Base-by-base conservation (phyloP, 257 asterid genomes). In the Solanum virginianum region DNA sequence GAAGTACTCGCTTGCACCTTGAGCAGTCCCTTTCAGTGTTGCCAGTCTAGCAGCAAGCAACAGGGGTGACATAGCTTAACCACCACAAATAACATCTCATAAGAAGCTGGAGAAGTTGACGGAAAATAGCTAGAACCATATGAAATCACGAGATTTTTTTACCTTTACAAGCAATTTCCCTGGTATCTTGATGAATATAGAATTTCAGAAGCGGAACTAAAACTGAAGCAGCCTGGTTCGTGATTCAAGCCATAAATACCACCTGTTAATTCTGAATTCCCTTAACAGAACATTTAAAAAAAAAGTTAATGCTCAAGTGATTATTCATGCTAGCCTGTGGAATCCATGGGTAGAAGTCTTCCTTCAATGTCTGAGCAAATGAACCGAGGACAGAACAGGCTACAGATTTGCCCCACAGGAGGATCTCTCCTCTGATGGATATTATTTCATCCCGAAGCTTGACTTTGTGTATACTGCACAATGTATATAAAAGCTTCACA, bases 371-470 rank as follows among this genome's bases (percentile, higher is more conserved):
- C 3, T 94, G 92, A 41, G 99, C 98, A 90, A 94, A 96, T 90
- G 97, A 93, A 81, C 98, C 94, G 9, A 96, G 88, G 98, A 93
- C 95, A 91, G 92, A 93, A 89, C 98, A 94, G 79, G 98, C 98
- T 45, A 95, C 93, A 88, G 97, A 29, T 66, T 29, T 66, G 9
- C n/a, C 74, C 9, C 17, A 9, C 8, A 66, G 74, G 45, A 66
- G 41, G 47, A 2, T 17, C 9, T 4, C 0, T 66, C 74, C 41
- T 13, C 6, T 29, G 74, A 32, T 13, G 43, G 3, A 17, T 29
- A 66, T 66, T 36, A 0, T 66, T 29, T 36, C 74, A 66, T 29
- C 74, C 6, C 74, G n/a, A 1, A 66, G 9, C 45, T 66, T 29
- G 22, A 66, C 41, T 66, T 66, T 36, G 41, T 66, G 74, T 66